phyloP scores from a whole-genome alignment of 192 early-diverging fungal genomes.

The Coemansia sp. region DNA sequence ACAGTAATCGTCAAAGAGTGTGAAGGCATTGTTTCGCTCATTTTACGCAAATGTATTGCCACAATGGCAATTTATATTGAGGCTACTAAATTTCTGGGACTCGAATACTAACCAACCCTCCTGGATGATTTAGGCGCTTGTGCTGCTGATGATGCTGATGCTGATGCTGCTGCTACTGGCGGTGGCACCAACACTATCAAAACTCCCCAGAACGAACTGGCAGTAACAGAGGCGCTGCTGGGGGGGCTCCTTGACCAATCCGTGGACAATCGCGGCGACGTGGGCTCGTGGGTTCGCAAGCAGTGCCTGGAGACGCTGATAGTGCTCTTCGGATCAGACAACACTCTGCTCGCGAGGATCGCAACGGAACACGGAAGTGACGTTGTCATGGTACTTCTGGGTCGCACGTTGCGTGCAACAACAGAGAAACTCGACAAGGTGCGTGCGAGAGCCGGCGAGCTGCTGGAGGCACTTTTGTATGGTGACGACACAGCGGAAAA shows the following conservation, averaged over 20 bases:
- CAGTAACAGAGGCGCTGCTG: conserved; percentile 56
- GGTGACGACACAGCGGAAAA: neutral
- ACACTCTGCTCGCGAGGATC: neutral
- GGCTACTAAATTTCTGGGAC: neutral
- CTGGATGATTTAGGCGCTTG: neutral
- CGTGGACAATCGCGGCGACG: conserved; percentile 89
- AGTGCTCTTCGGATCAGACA: conserved; percentile 46
- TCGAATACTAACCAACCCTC: too few relatives aligned
- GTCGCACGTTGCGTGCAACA: conserved; percentile 65
- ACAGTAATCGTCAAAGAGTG: neutral
- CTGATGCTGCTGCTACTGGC: neutral
- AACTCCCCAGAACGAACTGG: conserved; percentile 7
- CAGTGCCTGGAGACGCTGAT: conserved; percentile 62
- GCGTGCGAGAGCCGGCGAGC: conserved; percentile 67
- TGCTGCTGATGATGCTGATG: neutral
- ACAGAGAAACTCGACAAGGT: conserved; percentile 94
- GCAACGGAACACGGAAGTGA: conserved; percentile 18
- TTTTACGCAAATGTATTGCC: neutral
- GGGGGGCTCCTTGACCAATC: conserved; percentile 80
- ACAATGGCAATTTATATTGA: neutral
- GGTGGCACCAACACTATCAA: neutral
- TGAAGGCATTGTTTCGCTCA: neutral
- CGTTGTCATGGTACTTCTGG: conserved; percentile 43
- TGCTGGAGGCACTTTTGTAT: conserved; percentile 54
- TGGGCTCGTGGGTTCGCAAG: conserved; percentile 92